Conservation (phyloP, 192 early-diverging fungal genomes). For the Podila horticola region DNA sequence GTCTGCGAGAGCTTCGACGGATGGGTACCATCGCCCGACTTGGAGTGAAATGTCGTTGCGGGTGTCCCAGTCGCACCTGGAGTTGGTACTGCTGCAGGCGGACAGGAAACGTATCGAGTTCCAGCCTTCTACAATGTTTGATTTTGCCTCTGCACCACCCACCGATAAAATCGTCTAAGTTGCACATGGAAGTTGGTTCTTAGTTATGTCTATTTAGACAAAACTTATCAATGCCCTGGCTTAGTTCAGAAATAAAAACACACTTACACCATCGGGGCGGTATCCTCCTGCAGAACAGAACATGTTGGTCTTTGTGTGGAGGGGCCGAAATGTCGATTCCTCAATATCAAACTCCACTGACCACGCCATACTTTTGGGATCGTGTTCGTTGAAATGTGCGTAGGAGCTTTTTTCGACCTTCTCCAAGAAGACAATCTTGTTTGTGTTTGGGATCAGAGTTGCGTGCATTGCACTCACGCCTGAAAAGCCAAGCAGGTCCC, state of each 20-base stretch:
- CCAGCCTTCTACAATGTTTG: slow-evolving; percentile 45
- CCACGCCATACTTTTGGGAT: slow-evolving; percentile 37
- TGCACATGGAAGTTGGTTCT: background rate
- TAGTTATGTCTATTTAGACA: background rate
- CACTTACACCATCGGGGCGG: slow-evolving; percentile 55
- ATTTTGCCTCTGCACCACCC: slow-evolving; percentile 55
- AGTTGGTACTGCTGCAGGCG: slow-evolving; percentile 48
- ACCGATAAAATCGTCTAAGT: slow-evolving; percentile 50
- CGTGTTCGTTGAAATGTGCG: slow-evolving; percentile 4
- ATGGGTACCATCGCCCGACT: slow-evolving; percentile 59
- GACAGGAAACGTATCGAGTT: slow-evolving; percentile 55
- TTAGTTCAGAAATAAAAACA: slow-evolving; percentile 2
- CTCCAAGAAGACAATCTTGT: slow-evolving; percentile 48
- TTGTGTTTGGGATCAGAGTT: slow-evolving; percentile 43
- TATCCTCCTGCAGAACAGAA: slow-evolving; percentile 65
- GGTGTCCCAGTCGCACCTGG: slow-evolving; percentile 54
- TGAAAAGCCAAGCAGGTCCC: slow-evolving; percentile 45
- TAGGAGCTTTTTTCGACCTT: slow-evolving; percentile 32
- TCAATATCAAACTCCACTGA: slow-evolving; percentile 58
- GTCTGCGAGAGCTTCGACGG: slow-evolving; percentile 56
- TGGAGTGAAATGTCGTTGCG: slow-evolving; percentile 40
- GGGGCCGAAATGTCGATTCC: slow-evolving; percentile 42
- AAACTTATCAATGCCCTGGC: background rate
- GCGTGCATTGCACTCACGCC: slow-evolving; percentile 51
- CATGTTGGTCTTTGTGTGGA: slow-evolving; percentile 55